phyloP scores from a whole-genome alignment of 176 grass and related monocot species.

The Puya raimondii region DNA sequence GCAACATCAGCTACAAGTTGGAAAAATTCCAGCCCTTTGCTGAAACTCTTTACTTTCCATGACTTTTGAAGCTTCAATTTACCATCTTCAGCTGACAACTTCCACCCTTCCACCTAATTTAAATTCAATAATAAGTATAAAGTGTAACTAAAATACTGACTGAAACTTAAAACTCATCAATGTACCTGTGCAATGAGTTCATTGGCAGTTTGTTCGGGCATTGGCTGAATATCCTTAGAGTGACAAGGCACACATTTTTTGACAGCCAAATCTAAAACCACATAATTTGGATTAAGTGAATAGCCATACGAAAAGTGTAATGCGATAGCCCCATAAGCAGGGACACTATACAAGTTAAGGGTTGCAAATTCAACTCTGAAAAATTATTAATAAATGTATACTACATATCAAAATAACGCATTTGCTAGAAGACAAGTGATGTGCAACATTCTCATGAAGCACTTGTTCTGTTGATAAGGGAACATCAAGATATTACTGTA shows the following conservation, averaged over 20 bases:
- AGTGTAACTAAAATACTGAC: neutral
- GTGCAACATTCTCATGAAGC: too few species aligned
- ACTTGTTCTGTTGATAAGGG: too few species aligned
- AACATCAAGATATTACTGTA: too few species aligned
- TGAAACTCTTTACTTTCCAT: conserved; percentile 2
- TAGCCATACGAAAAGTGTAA: too few species aligned
- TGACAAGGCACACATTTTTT: neutral
- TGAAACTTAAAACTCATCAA: neutral
- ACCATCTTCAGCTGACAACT: neutral
- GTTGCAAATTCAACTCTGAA: too few species aligned
- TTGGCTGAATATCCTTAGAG: neutral
- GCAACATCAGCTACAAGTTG: conserved; percentile 2
- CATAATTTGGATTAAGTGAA: too few species aligned
- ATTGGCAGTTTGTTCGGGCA: neutral
- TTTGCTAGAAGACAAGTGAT: too few species aligned
- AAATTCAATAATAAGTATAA: neutral
- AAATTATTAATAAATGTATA: too few species aligned
- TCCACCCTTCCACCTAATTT: neutral
- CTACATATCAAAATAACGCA: too few species aligned
- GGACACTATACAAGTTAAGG: too few species aligned
- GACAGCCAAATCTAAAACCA: neutral
- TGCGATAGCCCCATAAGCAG: too few species aligned
- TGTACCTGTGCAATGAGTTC: neutral
- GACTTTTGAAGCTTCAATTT: neutral
- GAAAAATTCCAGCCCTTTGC: neutral